Base-by-base conservation (phyloP, 306 rosid genomes). In the Crataegus laevigata region DNA sequence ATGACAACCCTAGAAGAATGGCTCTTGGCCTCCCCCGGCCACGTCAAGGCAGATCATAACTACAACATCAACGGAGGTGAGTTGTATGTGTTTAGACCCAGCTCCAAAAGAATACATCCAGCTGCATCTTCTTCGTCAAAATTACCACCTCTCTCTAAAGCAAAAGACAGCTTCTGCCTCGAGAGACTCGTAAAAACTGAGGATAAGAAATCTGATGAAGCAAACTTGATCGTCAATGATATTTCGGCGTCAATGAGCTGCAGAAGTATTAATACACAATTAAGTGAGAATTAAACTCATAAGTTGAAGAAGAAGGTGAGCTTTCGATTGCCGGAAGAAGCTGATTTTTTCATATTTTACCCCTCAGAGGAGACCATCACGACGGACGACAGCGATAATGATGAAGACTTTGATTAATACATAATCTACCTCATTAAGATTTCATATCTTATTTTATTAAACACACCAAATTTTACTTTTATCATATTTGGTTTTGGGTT, bases 281-380 rank as follows among this genome's bases (percentile, higher is more conserved):
- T 38, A 8, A 38, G 75, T 50, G 55, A 14, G 55, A 17, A 17
- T 50, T 15, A 63, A 77, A 82, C 72, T 17, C 1, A 4, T 14
- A 59, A 78, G 75, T 63, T 9, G 69, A 77, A 45, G 18, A 86
- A 77, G 66, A 80, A 28, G 78, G 87, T 83, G n/a, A 78, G 80
- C 42, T 83, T 83, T 68, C 80, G 66, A 50, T 76, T 84, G 47
- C 84, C 87, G 1, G 80, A 83, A 60, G 85, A 80, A 66, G 80
- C 76, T 26, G 87, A 86, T 62, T 34, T 86, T 34, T 8, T 80
- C 68, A 43, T 78, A 32, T 62, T 81, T 75, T 40, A 69, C 76
- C 78, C 87, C 14, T 83, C 81, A 1, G 82, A 73, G 64, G 50
- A 73, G 42, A 59, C 34, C 32, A 3, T 43, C 0, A 54, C 19